phyloP scores from a whole-genome alignment of 305 asterid genomes.

The Withania somnifera region DNA sequence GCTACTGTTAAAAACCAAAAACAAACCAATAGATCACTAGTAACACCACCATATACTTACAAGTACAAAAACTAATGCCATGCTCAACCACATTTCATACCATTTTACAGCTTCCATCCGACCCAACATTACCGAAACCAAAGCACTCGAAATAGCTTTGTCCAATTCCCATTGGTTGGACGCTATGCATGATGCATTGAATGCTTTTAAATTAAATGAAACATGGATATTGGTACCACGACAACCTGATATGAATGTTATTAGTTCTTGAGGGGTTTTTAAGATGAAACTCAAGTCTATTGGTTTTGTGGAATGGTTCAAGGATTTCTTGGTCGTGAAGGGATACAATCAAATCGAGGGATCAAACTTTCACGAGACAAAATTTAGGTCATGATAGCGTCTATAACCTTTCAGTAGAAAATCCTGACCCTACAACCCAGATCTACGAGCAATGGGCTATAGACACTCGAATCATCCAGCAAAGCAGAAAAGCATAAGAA shows the following conservation, averaged over 20 bases:
- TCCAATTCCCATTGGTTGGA: not conserved
- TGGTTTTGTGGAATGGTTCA: not conserved
- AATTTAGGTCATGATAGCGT: too few species aligned
- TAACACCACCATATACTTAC: not conserved
- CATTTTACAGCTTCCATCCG: not conserved
- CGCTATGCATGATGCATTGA: not conserved
- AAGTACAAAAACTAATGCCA: not conserved
- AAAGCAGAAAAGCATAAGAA: too few species aligned
- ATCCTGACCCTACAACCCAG: too few species aligned
- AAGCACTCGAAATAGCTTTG: not conserved
- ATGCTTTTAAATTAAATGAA: not conserved
- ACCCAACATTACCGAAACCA: not conserved
- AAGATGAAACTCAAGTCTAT: not conserved
- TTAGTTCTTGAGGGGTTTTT: not conserved
- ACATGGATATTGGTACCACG: not conserved
- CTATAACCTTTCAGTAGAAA: too few species aligned
- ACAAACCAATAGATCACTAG: not conserved
- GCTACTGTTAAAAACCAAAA: not conserved
- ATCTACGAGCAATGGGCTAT: too few species aligned
- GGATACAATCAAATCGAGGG: not conserved
- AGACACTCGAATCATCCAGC: too few species aligned
- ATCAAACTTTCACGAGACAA: too few species aligned
- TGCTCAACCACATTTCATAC: not conserved
- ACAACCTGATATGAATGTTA: not conserved
- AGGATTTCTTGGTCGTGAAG: not conserved